Conservation (phyloP, 2,329 filamentous ascomycete species). For the Aureobasidium sp. region DNA sequence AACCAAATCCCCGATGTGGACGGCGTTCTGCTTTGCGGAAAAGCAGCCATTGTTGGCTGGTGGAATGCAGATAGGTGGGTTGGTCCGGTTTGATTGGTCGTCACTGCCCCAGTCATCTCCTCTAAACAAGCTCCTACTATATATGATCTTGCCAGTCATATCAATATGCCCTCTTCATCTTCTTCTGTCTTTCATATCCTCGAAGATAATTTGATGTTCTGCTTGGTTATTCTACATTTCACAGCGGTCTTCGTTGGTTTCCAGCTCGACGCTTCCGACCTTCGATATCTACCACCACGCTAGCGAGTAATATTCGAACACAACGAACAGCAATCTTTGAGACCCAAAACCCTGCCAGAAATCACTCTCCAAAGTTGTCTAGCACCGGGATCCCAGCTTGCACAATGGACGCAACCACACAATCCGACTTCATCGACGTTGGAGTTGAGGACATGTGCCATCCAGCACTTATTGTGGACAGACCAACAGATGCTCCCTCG, state of each 20-base stretch:
- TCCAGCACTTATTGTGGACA: background rate
- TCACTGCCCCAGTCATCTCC: background rate
- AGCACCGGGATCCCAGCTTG: too few relatives aligned
- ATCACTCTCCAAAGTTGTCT: background rate
- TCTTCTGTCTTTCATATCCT: background rate
- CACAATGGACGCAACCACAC: background rate
- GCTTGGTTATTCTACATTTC: background rate
- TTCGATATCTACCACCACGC: background rate
- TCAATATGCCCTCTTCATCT: background rate
- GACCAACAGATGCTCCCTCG: background rate
- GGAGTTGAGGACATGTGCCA: background rate
- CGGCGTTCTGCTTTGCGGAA: slow-evolving; percentile 2
- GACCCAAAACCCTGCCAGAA: background rate
- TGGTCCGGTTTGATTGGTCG: slow-evolving; percentile 3
- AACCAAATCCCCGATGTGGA: background rate
- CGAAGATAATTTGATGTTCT: background rate
- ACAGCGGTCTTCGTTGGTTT: background rate
- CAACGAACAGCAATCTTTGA: background rate
- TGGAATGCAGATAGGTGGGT: background rate
- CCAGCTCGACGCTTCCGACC: background rate
- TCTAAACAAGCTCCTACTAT: background rate
- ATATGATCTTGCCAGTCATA: background rate
- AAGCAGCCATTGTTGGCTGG: background rate
- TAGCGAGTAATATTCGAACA: background rate
- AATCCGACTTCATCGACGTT: background rate